phyloP scores from a whole-genome alignment of 2,329 filamentous ascomycete genomes.

The Byssochlamys sp. region DNA sequence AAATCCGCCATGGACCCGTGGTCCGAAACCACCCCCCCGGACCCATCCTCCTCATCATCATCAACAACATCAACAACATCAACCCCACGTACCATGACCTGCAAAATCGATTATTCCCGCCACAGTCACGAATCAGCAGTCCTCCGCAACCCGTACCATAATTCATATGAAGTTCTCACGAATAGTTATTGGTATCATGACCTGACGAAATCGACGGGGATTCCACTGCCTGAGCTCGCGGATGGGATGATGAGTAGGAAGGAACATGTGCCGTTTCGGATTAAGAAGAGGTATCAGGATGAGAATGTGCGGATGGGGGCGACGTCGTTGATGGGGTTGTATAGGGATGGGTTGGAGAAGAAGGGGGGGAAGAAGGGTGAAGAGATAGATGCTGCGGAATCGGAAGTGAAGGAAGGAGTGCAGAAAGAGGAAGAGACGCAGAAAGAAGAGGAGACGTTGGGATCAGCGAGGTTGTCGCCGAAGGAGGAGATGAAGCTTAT shows the following conservation, averaged over 20 bases:
- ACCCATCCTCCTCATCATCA: too few species aligned
- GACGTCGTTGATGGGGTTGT: constrained; percentile 17
- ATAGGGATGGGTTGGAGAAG: constrained; percentile 12
- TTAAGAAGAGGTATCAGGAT: constrained; percentile 11
- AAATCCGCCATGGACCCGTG: background rate
- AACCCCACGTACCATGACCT: constrained; percentile 9
- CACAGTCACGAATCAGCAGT: constrained; percentile 21
- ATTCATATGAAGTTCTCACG: constrained; percentile 15
- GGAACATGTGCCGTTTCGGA: constrained; percentile 7
- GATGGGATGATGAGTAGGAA: constrained; percentile 24
- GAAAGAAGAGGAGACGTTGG: background rate
- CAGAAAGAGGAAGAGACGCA: background rate
- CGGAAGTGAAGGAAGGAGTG: background rate
- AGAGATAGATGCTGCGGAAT: background rate
- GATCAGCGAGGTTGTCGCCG: background rate
- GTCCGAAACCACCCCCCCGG: background rate
- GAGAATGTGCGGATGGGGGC: constrained; percentile 17
- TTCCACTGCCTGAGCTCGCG: constrained; percentile 21
- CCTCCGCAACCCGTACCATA: constrained; percentile 24
- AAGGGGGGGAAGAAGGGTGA: constrained; percentile 1
- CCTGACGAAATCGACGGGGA: constrained; percentile 14
- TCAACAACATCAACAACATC: background rate
- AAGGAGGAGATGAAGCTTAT: background rate
- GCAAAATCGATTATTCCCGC: constrained; percentile 17
- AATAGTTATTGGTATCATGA: constrained; percentile 18